phyloP scores from a whole-genome alignment of 345 rosid genomes.

The Citrus sp. region DNA sequence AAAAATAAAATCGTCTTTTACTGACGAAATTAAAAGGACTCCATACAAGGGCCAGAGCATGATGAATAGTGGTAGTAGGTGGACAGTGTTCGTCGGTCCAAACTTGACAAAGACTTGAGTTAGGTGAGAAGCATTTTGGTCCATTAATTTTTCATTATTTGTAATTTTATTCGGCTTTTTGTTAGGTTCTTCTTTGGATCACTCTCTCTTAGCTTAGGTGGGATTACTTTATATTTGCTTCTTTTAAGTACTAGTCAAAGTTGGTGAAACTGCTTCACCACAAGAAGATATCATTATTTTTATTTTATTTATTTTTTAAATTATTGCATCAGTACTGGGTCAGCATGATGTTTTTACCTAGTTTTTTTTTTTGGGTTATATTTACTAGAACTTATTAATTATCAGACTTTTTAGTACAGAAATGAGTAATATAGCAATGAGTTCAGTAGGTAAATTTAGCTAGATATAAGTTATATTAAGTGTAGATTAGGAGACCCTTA shows the following conservation, averaged over 20 bases:
- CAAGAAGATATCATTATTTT: neutral
- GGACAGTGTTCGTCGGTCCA: neutral
- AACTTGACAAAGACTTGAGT: neutral
- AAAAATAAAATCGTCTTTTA: neutral
- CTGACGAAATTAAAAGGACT: neutral
- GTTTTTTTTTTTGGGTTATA: no score
- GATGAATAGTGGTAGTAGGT: neutral
- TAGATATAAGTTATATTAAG: no score
- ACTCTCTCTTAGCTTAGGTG: neutral
- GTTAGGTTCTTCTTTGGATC: neutral
- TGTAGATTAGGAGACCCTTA: no score
- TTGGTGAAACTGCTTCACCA: conserved; percentile 4
- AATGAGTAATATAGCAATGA: no score
- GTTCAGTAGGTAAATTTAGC: no score
- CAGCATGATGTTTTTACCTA: no score
- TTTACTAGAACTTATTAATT: no score
- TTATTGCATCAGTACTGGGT: no score
- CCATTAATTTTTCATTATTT: neutral
- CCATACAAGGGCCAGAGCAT: neutral
- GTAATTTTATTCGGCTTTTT: neutral
- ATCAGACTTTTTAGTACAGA: no score
- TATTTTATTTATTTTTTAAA: neutral
- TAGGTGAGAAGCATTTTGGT: conserved; percentile 27
- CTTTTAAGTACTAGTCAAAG: neutral
- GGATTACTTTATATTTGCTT: neutral